phyloP scores from a whole-genome alignment of 371 early-diverging fungal species.

The Chytridiales sp. region DNA sequence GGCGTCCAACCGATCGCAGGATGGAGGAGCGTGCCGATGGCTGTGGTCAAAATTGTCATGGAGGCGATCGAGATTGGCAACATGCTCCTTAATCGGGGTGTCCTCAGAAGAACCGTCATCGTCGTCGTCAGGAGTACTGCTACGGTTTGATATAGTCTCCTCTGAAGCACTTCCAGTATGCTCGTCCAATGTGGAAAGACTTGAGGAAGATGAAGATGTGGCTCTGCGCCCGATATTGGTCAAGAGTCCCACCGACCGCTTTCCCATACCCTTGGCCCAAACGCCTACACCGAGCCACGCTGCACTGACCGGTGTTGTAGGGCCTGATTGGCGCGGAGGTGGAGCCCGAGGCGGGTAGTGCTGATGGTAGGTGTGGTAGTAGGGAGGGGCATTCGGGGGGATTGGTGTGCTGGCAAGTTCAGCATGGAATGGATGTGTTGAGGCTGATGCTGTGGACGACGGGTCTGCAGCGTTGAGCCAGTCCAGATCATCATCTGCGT shows the following conservation, averaged over 20 bases:
- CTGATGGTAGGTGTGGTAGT: too few relatives aligned
- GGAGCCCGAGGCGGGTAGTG: too few relatives aligned
- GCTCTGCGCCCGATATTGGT: background rate
- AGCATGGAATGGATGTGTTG: too few relatives aligned
- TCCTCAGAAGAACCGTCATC: background rate
- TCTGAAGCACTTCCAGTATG: background rate
- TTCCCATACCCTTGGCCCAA: constrained; percentile 22
- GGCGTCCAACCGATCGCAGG: background rate
- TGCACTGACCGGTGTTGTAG: constrained; percentile 23
- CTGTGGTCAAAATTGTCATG: background rate
- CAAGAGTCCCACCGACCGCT: constrained; percentile 1
- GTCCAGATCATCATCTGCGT: too few relatives aligned
- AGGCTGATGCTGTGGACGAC: too few relatives aligned
- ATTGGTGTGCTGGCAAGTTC: too few relatives aligned
- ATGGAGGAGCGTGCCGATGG: background rate
- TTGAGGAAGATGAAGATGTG: background rate
- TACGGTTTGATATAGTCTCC: background rate
- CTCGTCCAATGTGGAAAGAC: background rate
- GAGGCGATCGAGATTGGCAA: background rate
- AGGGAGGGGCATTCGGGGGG: too few relatives aligned
- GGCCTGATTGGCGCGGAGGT: too few relatives aligned
- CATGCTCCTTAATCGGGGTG: background rate
- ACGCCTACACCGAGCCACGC: constrained; percentile 24
- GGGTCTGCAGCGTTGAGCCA: too few relatives aligned
- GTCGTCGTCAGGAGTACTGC: background rate